Evolutionary conservation across 495 filamentous ascomycete species (phyloP), one percentile per base, ranked within the genome.

Genomic region (Parachaetomium inaequale): DNA sequence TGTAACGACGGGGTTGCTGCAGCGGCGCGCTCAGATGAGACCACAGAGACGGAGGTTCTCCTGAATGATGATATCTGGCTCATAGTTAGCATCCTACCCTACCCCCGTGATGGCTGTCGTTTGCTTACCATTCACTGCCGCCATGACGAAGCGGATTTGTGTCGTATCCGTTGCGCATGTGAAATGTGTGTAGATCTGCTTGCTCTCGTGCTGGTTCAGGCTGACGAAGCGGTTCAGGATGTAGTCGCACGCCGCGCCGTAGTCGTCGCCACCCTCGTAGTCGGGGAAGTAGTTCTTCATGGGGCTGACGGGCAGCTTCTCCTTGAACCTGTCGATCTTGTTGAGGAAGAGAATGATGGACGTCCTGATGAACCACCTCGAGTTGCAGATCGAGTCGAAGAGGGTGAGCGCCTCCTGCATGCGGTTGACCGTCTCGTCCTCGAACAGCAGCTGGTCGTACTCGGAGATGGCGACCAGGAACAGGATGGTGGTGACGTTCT

Each of bases 251-350:
- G 93, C 93, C 54, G 91, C 88, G 52, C 87, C 85, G 71, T 97
- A 96, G 77, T 97, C 92, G 59, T 92, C 88, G 68, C 93, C 93
- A 68, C 91, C 88, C 77, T 96, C 92, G 78, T 97, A 98, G 76
- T 98, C 94, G 50, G 94, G 92, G 87, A 98, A 98, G 80, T 98
- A 96, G 80, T 97, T 96, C 86, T 96, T 96, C 93, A 98, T 98
- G 17, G 94, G 95, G 83, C 91, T 96, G 78, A 96, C 88, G 36
- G 95, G 93, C 55, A 98, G 87, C 86, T 98, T 98, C 88, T 98
- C 94, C 83, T 96, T 95, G 85, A 98, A 98, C 59, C 95, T 81
- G 77, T 98, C 94, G 79, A 98, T 98, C 88, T 98, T 98, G 90
- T 98, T 98, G 69, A 98, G 84, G 88, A 98, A 98, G 57, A 98